Conservation (phyloP, 345 rosid genomes). For the Sisymbrium altissimum region DNA sequence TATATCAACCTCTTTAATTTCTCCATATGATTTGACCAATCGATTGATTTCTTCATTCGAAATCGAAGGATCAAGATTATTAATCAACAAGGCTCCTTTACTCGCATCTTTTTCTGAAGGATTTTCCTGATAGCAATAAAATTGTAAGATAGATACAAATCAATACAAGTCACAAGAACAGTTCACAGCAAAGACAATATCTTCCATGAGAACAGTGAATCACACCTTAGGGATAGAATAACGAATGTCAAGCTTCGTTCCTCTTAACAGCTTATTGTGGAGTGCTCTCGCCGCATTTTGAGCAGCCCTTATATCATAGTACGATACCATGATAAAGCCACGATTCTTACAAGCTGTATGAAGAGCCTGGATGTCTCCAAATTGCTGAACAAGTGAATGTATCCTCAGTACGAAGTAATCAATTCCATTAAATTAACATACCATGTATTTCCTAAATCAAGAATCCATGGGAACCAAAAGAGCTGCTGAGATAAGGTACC, state of each 20-base stretch:
- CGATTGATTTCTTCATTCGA: conserved; percentile 54
- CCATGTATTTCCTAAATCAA: neutral
- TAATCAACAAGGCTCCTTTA: conserved; percentile 57
- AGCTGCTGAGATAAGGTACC: conserved; percentile 45
- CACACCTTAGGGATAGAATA: conserved; percentile 75
- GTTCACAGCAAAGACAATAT: neutral
- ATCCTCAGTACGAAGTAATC: neutral
- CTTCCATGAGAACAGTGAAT: conserved; percentile 4
- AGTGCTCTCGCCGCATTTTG: conserved; percentile 69
- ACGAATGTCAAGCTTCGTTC: conserved; percentile 75
- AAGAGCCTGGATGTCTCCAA: conserved; percentile 78
- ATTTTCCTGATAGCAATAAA: conserved; percentile 44
- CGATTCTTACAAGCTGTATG: conserved; percentile 78
- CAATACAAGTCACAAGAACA: conserved; percentile 8
- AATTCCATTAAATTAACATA: neutral
- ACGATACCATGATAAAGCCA: conserved; percentile 79
- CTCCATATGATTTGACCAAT: conserved; percentile 57
- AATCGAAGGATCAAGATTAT: conserved; percentile 60
- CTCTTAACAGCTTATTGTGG: conserved; percentile 62
- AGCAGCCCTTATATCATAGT: conserved; percentile 93
- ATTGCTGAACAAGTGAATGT: conserved; percentile 50
- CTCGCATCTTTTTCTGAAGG: conserved; percentile 49
- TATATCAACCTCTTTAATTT: conserved; percentile 57
- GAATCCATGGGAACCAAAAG: conserved; percentile 6
- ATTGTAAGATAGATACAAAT: conserved; percentile 6